Conservation (phyloP, 805 yeast species). For the Candida ipomoeae region DNA sequence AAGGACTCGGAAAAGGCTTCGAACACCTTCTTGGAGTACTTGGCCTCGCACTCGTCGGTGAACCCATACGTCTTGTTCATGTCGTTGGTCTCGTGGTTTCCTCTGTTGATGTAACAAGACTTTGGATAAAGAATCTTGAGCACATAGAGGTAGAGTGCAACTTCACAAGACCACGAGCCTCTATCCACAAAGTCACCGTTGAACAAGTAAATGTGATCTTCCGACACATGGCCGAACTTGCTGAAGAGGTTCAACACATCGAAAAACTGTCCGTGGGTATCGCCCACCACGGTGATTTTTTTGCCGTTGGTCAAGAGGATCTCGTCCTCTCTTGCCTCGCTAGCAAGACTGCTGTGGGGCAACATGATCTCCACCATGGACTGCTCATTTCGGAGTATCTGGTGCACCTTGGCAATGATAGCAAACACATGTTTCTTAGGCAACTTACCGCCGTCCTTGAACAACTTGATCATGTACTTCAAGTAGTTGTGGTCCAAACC, state of each 20-base stretch:
- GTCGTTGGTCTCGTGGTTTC: conserved; percentile 94
- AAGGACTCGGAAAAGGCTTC: conserved; percentile 83
- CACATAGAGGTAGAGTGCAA: conserved; percentile 73
- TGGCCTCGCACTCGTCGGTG: conserved; percentile 90
- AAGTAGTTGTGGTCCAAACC: conserved; percentile 54
- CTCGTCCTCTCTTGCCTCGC: conserved; percentile 18
- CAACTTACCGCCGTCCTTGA: conserved; percentile 65
- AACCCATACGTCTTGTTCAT: conserved; percentile 97
- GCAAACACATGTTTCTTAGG: conserved; percentile 85
- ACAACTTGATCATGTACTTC: conserved; percentile 59
- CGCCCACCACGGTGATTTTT: conserved; percentile 86
- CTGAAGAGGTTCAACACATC: conserved; percentile 81
- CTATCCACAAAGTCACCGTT: conserved; percentile 98
- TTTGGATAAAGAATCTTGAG: conserved; percentile 74
- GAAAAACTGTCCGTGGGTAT: conserved; percentile 94
- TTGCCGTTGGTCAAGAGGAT: conserved; percentile 27
- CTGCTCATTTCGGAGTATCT: conserved; percentile 60
- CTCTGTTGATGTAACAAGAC: conserved; percentile 75
- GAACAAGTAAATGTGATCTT: conserved; percentile 72
- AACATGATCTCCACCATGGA: conserved; percentile 68
- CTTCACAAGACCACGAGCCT: conserved; percentile 98
- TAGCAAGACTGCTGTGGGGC: conserved; percentile 27
- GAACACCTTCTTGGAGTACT: conserved; percentile 77
- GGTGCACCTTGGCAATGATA: conserved; percentile 67
- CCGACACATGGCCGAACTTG: conserved; percentile 65